Evolutionary conservation across 306 rosid species (phyloP).

Genomic region (Trichosanthes cucumerina): DNA sequence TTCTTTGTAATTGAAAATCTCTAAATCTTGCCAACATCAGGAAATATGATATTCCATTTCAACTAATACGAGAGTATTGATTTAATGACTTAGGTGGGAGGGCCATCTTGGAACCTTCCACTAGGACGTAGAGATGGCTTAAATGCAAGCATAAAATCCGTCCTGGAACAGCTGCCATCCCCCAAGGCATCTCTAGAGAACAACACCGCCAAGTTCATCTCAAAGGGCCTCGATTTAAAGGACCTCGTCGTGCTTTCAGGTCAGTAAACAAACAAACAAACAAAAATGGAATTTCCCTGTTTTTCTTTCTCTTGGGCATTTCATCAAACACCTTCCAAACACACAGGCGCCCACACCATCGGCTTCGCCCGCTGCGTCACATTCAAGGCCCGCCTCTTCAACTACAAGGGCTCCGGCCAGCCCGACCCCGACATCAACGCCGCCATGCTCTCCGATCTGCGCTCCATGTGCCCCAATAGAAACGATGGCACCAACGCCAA

Average conservation of each 20-base stretch:
- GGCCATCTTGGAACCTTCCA: slow-evolving; percentile 46
- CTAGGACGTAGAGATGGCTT: slow-evolving; percentile 54
- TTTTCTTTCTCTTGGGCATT: not conserved
- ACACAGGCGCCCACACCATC: slow-evolving; percentile 55
- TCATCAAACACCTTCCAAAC: not conserved
- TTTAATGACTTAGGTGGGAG: slow-evolving; percentile 28
- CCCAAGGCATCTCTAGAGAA: slow-evolving; percentile 44
- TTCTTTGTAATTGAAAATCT: no score
- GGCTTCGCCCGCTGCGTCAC: slow-evolving; percentile 61
- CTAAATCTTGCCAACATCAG: no score
- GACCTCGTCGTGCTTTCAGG: slow-evolving; percentile 76
- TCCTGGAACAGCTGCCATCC: slow-evolving; percentile 42
- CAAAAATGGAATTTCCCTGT: not conserved
- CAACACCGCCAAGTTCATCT: slow-evolving; percentile 44
- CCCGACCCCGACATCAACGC: slow-evolving; percentile 48
- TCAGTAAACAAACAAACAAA: slow-evolving; percentile 1
- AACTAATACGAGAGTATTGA: not conserved
- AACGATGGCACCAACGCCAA: slow-evolving; percentile 27
- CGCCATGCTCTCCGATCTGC: slow-evolving; percentile 25
- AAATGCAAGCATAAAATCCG: slow-evolving; percentile 37
- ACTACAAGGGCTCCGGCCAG: slow-evolving; percentile 43
- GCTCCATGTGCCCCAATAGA: slow-evolving; percentile 34
- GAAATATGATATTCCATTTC: no score
- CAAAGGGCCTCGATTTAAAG: slow-evolving; percentile 54
- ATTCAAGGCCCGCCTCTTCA: slow-evolving; percentile 48